Base-by-base conservation (phyloP, 257 asterid species). In the Penstemon barbatus region DNA sequence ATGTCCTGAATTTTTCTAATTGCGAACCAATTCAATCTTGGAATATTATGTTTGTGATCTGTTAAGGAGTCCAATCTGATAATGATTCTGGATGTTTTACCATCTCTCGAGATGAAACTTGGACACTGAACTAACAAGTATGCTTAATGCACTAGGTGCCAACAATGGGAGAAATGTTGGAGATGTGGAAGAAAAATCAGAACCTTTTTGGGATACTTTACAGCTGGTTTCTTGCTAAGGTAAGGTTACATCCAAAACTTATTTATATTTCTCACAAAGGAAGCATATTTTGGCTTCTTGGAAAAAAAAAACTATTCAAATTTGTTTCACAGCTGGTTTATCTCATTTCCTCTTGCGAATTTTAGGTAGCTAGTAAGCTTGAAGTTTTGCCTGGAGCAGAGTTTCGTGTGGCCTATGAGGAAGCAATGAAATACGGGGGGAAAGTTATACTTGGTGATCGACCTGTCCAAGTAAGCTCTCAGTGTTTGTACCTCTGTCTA, bases 171-270 rank as follows among this genome's bases (percentile, higher is more conserved):
- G 97, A 93, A 74, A 93, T 93, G 99, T 48, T 93, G 66, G 86
- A 85, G 2, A 83, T 88, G 99, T 93, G 94, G 95, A 93, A 87
- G 86, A 87, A 89, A 76, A 87, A 93, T 36, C 89, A 84, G 8
- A 93, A 90, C 78, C 87, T 75, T 33, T 87, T 88, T 68, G 96
- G 86, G 69, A 93, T 90, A 76, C 83, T 93, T 53, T 93, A 93
- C 80, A 80, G 96, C 83, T 93, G 99, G 97, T 93, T 87, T 78
- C 95, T 93, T 77, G 85, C 99, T 6, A 85, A 87, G 99, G 99
- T 75, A 83, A 74, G 86, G 48, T 59, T 53, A 45, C 69, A 12
- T 64, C 72, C 69, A 63, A 36, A 11, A 8, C 57, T 55, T 54
- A 38, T 60, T 74, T 63, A 56, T 10, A 40, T 62, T 7, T 58